Percentiles rank a stretch among this genome's conserved stretches.
phyloP scores from a whole-genome alignment of 305 asterid genomes.

The Rubia tinctorum region DNA sequence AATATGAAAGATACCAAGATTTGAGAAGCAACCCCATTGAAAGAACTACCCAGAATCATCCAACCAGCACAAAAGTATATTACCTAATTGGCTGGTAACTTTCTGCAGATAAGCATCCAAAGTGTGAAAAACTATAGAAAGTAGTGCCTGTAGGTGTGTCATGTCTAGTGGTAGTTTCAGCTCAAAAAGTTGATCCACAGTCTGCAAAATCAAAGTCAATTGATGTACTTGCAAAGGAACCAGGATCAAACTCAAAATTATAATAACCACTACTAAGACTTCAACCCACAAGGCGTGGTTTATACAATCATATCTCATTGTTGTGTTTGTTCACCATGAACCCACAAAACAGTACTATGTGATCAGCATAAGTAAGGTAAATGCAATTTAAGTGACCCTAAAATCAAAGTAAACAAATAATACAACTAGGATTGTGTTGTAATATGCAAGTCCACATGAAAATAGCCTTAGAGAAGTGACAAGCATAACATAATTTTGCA shows the following conservation, averaged over 20 bases:
- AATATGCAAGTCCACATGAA: background rate
- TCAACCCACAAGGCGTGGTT: background rate
- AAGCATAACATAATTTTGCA: background rate
- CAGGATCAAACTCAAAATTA: constrained; percentile 3
- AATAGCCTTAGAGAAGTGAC: background rate
- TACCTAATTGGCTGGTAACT: constrained; percentile 76
- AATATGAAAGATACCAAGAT: background rate
- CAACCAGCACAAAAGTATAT: constrained; percentile 8
- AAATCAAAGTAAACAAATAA: background rate
- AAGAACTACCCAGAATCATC: background rate
- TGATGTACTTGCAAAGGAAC: constrained; percentile 23
- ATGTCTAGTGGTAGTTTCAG: constrained; percentile 89
- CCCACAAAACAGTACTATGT: background rate
- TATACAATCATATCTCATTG: background rate
- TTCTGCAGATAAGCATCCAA: constrained; percentile 80
- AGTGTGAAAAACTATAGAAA: constrained; percentile 82
- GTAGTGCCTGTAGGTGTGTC: constrained; percentile 94
- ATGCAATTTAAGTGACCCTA: background rate
- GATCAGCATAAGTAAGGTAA: background rate
- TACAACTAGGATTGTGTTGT: background rate
- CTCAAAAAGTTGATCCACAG: constrained; percentile 87
- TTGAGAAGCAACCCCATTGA: background rate
- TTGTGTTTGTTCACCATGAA: background rate
- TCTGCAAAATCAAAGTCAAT: constrained; percentile 53
- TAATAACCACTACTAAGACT: background rate